These are phyloP conservation scores for Magnusiomyces paraingens DNA, from an alignment of 1,139 yeast species.

Conservation along the genomic window DNA sequence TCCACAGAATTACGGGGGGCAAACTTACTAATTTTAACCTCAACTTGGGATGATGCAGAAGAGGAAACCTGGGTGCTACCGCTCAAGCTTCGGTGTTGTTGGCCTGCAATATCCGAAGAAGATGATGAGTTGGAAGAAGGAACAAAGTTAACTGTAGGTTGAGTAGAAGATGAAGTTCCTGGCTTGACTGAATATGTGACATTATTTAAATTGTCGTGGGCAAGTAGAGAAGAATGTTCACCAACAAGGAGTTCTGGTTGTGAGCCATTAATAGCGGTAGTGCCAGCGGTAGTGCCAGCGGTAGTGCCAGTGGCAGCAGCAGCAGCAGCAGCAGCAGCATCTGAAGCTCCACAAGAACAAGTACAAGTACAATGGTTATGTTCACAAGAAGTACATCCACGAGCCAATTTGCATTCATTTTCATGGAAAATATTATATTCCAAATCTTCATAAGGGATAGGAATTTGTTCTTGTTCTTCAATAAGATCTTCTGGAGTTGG, in stretches of 20 bases:
- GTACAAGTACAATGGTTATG: not conserved
- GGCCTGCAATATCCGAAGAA: not conserved
- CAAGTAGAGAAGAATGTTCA: not conserved
- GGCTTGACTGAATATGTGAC: not conserved
- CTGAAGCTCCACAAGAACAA: not conserved
- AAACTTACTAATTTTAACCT: not conserved
- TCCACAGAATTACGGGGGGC: not conserved
- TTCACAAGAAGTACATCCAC: not conserved
- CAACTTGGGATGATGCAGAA: slow-evolving; percentile 1
- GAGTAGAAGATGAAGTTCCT: not conserved
- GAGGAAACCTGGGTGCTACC: not conserved
- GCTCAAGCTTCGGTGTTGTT: not conserved
- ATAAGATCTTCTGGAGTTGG: slow-evolving; percentile 28
- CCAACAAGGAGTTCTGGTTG: not conserved
- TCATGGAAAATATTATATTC: not conserved
- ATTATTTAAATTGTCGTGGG: not conserved
- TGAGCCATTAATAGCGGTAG: not conserved
- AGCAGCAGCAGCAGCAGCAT: not conserved
- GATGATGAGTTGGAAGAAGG: slow-evolving; percentile 2
- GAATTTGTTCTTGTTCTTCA: slow-evolving; percentile 11
- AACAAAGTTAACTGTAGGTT: not conserved
- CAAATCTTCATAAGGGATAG: not conserved
- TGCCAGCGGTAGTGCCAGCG: not conserved
- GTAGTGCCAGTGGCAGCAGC: not conserved
- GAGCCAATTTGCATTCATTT: not conserved